These are phyloP conservation scores for Acacia confusa DNA, from an alignment of 306 rosid species.

Conservation along the genomic window DNA sequence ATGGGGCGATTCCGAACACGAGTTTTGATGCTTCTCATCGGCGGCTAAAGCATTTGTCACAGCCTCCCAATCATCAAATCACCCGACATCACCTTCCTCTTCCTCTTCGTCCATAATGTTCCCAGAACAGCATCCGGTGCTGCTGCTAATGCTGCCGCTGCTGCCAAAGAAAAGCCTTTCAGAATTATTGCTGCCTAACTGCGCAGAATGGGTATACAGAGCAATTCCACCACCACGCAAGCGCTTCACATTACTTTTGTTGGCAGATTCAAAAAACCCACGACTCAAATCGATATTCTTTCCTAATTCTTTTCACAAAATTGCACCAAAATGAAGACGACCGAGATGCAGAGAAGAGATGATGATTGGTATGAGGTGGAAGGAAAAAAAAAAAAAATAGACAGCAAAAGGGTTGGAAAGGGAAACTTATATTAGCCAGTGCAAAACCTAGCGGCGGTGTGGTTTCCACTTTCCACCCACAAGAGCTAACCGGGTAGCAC, in stretches of 20 bases:
- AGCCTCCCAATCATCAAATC: too few species aligned
- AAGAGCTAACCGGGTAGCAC: slow-evolving; percentile 52
- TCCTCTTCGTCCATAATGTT: too few species aligned
- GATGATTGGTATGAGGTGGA: not conserved
- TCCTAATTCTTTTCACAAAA: not conserved
- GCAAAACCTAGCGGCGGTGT: slow-evolving; percentile 74
- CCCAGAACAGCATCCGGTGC: too few species aligned
- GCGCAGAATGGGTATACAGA: slow-evolving; percentile 31
- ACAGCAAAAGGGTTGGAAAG: not conserved
- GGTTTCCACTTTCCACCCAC: slow-evolving; percentile 85
- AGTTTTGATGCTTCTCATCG: too few species aligned
- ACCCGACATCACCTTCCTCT: too few species aligned
- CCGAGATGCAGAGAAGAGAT: slow-evolving; percentile 30
- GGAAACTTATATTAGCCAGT: slow-evolving; percentile 43
- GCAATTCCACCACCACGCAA: slow-evolving; percentile 32
- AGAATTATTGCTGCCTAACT: too few species aligned
- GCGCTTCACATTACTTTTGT: slow-evolving; percentile 32
- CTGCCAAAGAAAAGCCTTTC: too few species aligned
- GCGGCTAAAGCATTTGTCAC: too few species aligned
- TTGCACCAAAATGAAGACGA: slow-evolving; percentile 11
- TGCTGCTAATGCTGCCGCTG: too few species aligned
- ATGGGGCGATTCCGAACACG: too few species aligned
- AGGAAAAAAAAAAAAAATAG: too few species aligned
- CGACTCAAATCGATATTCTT: not conserved
- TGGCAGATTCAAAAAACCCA: slow-evolving; percentile 8